phyloP scores from a whole-genome alignment of 306 rosid species.

The Urtica urens region DNA sequence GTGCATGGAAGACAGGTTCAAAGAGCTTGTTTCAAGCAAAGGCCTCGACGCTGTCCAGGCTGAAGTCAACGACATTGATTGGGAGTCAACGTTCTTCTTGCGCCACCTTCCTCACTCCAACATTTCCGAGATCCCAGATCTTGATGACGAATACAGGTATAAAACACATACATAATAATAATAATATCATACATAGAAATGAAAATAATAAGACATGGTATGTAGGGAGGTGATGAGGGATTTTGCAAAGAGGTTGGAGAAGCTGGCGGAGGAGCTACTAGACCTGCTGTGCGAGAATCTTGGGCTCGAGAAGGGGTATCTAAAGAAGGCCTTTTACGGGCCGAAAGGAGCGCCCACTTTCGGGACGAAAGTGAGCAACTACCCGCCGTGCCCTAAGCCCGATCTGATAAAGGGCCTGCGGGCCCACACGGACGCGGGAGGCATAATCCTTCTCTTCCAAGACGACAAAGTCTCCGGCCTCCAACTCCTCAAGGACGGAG shows the following conservation, averaged over 20 bases:
- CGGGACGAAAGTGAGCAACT: constrained; percentile 86
- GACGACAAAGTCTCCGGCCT: constrained; percentile 88
- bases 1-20: constrained; percentile 66
- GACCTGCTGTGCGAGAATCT: constrained; percentile 87
- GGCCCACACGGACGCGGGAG: constrained; percentile 91
- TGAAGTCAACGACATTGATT: constrained; percentile 69
- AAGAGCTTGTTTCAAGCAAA: constrained; percentile 43
- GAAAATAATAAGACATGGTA: too few relatives aligned
- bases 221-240: constrained; percentile 68
- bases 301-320: constrained; percentile 69
- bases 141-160: constrained; percentile 59
- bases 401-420: constrained; percentile 83
- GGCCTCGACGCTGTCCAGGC: constrained; percentile 43
- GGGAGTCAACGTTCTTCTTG: constrained; percentile 76
- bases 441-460: constrained; percentile 77
- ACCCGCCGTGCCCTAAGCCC: constrained; percentile 81
- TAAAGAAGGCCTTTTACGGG: constrained; percentile 63
- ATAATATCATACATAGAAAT: too few relatives aligned
- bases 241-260: constrained; percentile 51
- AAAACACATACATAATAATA: too few relatives aligned
- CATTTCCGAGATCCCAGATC: constrained; percentile 57
- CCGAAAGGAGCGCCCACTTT: constrained; percentile 64
- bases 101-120: constrained; percentile 71
- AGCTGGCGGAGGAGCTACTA: constrained; percentile 58
- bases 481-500: constrained; percentile 65